A percentile compares a stretch with the other conserved stretches of the same genome.
Conservation (phyloP, 2,329 filamentous ascomycete genomes). For the Fonsecaea erecta region DNA sequence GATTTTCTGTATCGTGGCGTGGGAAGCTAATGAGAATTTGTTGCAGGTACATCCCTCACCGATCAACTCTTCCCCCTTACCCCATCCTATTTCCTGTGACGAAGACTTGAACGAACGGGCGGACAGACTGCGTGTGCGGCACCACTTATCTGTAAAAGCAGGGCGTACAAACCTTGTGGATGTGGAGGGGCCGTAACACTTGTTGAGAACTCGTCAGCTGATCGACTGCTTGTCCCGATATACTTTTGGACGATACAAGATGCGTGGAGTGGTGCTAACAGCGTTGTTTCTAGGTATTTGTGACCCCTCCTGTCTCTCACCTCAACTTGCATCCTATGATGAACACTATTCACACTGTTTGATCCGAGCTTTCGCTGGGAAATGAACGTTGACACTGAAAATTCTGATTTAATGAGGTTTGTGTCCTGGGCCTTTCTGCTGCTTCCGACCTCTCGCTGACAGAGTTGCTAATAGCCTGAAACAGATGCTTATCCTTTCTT, state of each 20-base stretch:
- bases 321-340: slow-evolving; percentile 59
- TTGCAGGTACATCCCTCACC: slow-evolving; percentile 29
- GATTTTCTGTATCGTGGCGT: slow-evolving; percentile 3
- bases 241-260: slow-evolving; percentile 31
- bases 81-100: slow-evolving; percentile 53
- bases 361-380: slow-evolving; percentile 58
- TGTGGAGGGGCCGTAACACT: slow-evolving; percentile 59
- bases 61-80: slow-evolving; percentile 30
- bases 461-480: slow-evolving; percentile 43
- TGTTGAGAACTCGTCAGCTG: slow-evolving; percentile 73
- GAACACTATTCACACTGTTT: slow-evolving; percentile 75
- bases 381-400: slow-evolving; percentile 67
- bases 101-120: slow-evolving; percentile 71
- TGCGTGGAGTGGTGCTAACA: slow-evolving; percentile 30
- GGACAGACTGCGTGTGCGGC: slow-evolving; percentile 65
- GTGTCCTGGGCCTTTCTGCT: slow-evolving; percentile 30
- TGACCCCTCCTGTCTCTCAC: slow-evolving; percentile 27
- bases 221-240: slow-evolving; percentile 42
- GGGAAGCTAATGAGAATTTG: slow-evolving; percentile 28
- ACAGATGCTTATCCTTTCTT: slow-evolving; percentile 45
- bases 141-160: slow-evolving; percentile 58
- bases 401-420: slow-evolving; percentile 74
- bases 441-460: slow-evolving; percentile 19
- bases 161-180: slow-evolving; percentile 69
- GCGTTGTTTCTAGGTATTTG: slow-evolving; percentile 36